Percentiles rank a stretch among this genome's conserved stretches.
Conservation (phyloP, 495 filamentous ascomycete species). For the Pyrenopolyporus hunteri region DNA sequence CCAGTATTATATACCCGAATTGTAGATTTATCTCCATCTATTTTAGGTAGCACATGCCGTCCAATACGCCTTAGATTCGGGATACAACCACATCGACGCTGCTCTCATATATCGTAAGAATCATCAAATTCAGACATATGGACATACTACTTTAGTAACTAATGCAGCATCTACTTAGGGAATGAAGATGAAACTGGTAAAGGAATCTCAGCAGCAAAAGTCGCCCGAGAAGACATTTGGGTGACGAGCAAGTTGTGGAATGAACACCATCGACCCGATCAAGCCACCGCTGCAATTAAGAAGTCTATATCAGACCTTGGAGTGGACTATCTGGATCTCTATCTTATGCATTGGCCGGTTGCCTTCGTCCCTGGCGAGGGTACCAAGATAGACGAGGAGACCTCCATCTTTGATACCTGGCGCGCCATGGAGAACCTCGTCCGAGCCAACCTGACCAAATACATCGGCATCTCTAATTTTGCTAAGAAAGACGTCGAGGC, state of each 20-base stretch:
- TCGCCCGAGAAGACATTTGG: slow-evolving; percentile 67
- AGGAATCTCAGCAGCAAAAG: slow-evolving; percentile 60
- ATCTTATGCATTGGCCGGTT: slow-evolving; percentile 72
- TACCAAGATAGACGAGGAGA: slow-evolving; percentile 51
- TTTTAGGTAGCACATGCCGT: slow-evolving; percentile 36
- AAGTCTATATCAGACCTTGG: slow-evolving; percentile 66
- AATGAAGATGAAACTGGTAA: slow-evolving; percentile 54
- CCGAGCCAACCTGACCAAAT: slow-evolving; percentile 56
- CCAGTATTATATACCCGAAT: not conserved
- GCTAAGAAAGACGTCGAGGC: slow-evolving; percentile 63
- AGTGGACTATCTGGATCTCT: slow-evolving; percentile 72
- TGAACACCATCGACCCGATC: slow-evolving; percentile 67
- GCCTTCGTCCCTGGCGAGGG: slow-evolving; percentile 49
- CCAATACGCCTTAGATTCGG: slow-evolving; percentile 51
- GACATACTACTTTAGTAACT: slow-evolving; percentile 42
- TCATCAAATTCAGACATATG: not conserved
- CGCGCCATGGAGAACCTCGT: slow-evolving; percentile 67
- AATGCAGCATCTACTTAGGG: slow-evolving; percentile 57
- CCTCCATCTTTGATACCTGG: slow-evolving; percentile 58
- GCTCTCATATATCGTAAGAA: slow-evolving; percentile 29
- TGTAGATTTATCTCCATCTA: not conserved
- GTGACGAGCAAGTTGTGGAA: slow-evolving; percentile 77
- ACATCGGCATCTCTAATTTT: slow-evolving; percentile 76
- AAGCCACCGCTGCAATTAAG: slow-evolving; percentile 63
- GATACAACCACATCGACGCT: slow-evolving; percentile 67